A percentile compares a stretch with the other conserved stretches of the same genome.
Conservation (phyloP, 371 early-diverging fungal species). For the Syncephalastrum contaminatum region DNA sequence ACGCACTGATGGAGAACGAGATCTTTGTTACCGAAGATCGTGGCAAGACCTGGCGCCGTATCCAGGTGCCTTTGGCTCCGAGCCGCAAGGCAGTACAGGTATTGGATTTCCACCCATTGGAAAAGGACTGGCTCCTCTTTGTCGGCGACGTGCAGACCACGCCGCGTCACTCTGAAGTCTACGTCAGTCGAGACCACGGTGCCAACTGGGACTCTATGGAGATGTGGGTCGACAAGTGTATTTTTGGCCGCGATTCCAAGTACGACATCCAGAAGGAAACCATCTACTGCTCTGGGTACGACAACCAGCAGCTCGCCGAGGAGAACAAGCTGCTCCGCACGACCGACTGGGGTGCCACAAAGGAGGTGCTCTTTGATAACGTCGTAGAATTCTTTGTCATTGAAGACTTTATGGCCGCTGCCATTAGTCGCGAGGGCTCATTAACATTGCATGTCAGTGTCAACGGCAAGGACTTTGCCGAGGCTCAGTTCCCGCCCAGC, state of each 20-base stretch:
- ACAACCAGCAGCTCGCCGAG: conserved; percentile 55
- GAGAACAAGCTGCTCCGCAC: conserved; percentile 57
- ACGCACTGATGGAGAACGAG: conserved; percentile 56
- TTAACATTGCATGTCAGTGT: conserved; percentile 67
- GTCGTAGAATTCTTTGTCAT: conserved; percentile 64
- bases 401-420: conserved; percentile 74
- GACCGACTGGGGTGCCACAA: conserved; percentile 34
- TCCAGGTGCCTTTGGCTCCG: conserved; percentile 61
- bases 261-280: conserved; percentile 65
- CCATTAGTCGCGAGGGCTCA: conserved; percentile 49
- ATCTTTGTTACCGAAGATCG: conserved; percentile 67
- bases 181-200: conserved; percentile 72
- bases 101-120: conserved; percentile 81
- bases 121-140: conserved; percentile 82
- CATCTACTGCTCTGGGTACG: conserved; percentile 71
- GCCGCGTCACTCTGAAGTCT: conserved; percentile 65
- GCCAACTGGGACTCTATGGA: conserved; percentile 71
- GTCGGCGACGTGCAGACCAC: conserved; percentile 53
- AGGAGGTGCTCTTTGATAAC: conserved; percentile 42
- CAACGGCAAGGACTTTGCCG: conserved; percentile 70
- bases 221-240: conserved; percentile 85
- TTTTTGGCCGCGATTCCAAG: conserved; percentile 73
- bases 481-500: conserved; percentile 79
- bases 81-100: conserved; percentile 56
- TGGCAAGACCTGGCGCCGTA: conserved; percentile 60